Evolutionary conservation across 2,329 filamentous ascomycete genomes (phyloP), one percentile per base, ranked within the genome.

Genomic region (Sporothrix pseudoabietina): DNA sequence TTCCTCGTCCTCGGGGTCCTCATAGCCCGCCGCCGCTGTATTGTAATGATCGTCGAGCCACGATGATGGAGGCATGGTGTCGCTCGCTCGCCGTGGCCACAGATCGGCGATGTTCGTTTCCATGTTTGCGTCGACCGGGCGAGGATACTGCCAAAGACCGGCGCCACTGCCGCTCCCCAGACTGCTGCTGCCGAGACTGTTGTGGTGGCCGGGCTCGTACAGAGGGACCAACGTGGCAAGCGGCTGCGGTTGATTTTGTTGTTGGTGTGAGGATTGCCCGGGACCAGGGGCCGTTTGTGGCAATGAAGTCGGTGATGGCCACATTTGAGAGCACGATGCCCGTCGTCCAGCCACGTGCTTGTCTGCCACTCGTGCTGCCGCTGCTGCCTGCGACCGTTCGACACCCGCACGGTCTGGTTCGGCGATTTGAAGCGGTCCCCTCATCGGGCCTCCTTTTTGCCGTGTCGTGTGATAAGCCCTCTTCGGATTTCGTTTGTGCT

Each of bases 1-100:
- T 4, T 66, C 22, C 22, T 68, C 44, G 7, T 68, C 65, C 6
- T 68, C 44, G 7, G 61, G 39, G 12, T 52, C 49, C 1, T 57
- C 52, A 32, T 44, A 41, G 22, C 41, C 52, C 19, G 52, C 52
- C 22, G 44, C 35, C 19, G 52, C 52, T 3, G 66, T 14, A 9
- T 39, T 55, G 49, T 39, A 55, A 32, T 69, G 41, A 30, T 69
- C 66, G 30, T 55, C 49, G 30, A 55, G 32, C 66, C 47, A 57
- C 47, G 41, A 32, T n/a, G 66, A 39, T 1, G 66, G 10, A 4
- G 30, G 32, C 16, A 55, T 6, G 19, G 39, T 47, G 39, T 52
- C 26, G 30, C 66, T 69, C 6, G 66, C 49, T 6, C 49, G 49
- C 30, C 66, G 47, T 8, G 66, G 49, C 66, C 66, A 69, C 49